Percentiles rank a stretch among this genome's conserved stretches.
Conservation (phyloP, 495 filamentous ascomycete species). For the Hyaloscypha finlandica region DNA sequence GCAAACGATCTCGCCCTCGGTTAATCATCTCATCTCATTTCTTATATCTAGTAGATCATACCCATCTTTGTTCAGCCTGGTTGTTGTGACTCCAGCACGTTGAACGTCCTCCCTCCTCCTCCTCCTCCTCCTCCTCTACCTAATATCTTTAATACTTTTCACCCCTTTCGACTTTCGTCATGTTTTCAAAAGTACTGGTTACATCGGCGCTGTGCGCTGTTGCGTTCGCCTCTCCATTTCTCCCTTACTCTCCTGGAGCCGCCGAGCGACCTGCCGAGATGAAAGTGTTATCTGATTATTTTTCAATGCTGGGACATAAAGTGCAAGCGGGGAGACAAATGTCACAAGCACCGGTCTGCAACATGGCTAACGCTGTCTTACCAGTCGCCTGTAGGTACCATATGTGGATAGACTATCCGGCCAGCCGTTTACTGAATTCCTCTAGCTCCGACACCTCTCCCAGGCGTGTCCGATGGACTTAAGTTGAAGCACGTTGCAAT, state of each 20-base stretch:
- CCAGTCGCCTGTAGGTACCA: constrained; percentile 42
- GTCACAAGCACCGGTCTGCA: constrained; percentile 46
- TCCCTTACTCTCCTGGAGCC: constrained; percentile 33
- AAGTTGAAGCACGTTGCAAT: constrained; percentile 74
- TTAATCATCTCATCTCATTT: constrained; percentile 4
- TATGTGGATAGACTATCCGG: neutral
- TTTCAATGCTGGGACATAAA: constrained; percentile 52
- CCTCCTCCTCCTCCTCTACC: constrained; percentile 31
- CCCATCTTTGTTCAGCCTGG: constrained; percentile 3
- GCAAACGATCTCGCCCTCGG: neutral
- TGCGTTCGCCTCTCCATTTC: constrained; percentile 48
- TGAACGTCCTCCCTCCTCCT: neutral
- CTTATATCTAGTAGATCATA: constrained; percentile 16
- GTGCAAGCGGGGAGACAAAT: constrained; percentile 42
- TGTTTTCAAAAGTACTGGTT: constrained; percentile 48
- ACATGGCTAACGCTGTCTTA: constrained; percentile 50
- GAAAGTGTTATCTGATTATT: constrained; percentile 52
- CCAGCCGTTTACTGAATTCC: neutral
- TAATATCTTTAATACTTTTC: constrained; percentile 31
- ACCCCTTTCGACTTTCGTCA: constrained; percentile 34
- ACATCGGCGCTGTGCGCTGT: constrained; percentile 47
- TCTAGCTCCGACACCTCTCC: constrained; percentile 50
- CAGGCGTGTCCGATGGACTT: constrained; percentile 57
- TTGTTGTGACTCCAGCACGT: constrained; percentile 4
- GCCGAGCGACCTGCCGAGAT: constrained; percentile 39